phyloP scores from a whole-genome alignment of 805 yeast genomes.

The Suhomyces prunicola region DNA sequence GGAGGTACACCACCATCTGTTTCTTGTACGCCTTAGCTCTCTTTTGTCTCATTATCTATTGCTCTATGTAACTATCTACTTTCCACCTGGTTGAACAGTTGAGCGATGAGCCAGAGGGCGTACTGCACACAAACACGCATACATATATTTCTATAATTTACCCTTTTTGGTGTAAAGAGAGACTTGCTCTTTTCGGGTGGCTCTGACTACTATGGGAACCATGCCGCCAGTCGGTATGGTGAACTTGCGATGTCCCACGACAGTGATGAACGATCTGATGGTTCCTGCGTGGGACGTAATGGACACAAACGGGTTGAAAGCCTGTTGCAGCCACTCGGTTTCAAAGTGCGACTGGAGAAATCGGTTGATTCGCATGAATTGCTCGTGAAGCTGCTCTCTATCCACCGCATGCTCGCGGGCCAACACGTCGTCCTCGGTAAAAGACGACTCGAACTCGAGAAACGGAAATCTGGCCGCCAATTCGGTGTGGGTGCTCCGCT shows the following conservation, averaged over 20 bases:
- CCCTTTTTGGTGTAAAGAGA: too few species aligned
- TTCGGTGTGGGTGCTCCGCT: conserved; percentile 16
- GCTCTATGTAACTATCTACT: background rate
- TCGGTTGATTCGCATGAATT: conserved; percentile 18
- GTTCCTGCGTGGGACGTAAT: conserved; percentile 29
- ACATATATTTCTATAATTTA: background rate
- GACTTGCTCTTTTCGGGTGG: conserved; percentile 9
- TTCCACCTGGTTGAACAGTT: background rate
- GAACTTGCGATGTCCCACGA: conserved; percentile 26
- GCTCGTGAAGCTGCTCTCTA: conserved; percentile 17
- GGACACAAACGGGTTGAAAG: conserved; percentile 12
- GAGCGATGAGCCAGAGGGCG: background rate
- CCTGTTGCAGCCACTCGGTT: conserved; percentile 1
- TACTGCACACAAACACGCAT: background rate
- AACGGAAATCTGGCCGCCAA: conserved; percentile 14
- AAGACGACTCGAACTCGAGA: conserved; percentile 17
- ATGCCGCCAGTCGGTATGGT: conserved; percentile 29
- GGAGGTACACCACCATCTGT: conserved; percentile 81
- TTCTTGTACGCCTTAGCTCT: conserved; percentile 92
- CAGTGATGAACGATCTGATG: conserved; percentile 22
- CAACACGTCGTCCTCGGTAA: conserved; percentile 19
- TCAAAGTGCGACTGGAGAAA: conserved; percentile 22
- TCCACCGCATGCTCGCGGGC: conserved; percentile 4
- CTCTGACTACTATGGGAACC: conserved; percentile 26
- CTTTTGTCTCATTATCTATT: conserved; percentile 77